Evolutionary conservation across 1,284 basidiomycete species (phyloP).

Genomic region (Sutorius eximius): DNA sequence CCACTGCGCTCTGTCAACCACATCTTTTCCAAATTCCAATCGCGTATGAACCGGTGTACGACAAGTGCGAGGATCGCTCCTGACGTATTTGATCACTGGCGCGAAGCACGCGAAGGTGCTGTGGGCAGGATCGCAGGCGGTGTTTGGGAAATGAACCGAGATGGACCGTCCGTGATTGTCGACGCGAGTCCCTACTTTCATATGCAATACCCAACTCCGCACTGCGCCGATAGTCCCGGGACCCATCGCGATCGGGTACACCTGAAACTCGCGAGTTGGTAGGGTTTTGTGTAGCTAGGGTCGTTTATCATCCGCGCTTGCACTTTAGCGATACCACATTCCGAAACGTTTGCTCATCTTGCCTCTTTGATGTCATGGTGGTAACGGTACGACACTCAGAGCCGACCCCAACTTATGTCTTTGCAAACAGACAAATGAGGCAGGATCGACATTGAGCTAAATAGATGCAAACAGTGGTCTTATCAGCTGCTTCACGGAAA

Average conservation of each 20-base stretch:
- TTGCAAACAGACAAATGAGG: conserved; percentile 1
- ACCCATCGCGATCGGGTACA: conserved; percentile 1
- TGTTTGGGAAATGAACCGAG: not conserved
- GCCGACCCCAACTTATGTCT: not conserved
- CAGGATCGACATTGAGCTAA: conserved; percentile 26
- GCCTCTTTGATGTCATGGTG: too few relatives aligned
- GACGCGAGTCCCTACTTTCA: not conserved
- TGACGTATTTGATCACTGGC: conserved; percentile 9
- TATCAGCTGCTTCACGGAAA: too few relatives aligned
- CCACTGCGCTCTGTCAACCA: not conserved
- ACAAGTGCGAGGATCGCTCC: not conserved
- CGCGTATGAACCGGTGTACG: not conserved
- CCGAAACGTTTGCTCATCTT: not conserved
- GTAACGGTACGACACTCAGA: not conserved
- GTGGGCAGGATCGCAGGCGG: not conserved
- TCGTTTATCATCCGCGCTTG: not conserved
- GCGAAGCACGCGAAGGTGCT: not conserved
- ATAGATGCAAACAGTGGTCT: conserved; percentile 18
- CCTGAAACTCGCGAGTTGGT: conserved; percentile 14
- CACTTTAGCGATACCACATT: not conserved
- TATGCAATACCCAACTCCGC: not conserved
- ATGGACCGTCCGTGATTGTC: not conserved
- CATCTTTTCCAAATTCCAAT: not conserved
- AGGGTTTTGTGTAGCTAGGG: not conserved
- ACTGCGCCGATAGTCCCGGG: not conserved